Evolutionary conservation across 1,139 yeast genomes (phyloP).

Genomic region (Blastobotrys malaysiensis): DNA sequence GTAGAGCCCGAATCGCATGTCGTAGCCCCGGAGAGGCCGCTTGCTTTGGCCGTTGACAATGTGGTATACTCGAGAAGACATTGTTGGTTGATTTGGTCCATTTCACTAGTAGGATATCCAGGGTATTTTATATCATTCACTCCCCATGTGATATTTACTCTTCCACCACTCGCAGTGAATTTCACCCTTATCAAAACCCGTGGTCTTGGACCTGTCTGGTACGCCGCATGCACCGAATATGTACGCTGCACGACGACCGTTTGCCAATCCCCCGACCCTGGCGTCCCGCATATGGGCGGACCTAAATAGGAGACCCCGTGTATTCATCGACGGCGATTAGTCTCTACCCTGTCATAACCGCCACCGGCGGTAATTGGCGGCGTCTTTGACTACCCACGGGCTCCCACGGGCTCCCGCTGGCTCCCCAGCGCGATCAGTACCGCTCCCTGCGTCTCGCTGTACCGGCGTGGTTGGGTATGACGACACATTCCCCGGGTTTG

Average conservation of each 20-base stretch:
- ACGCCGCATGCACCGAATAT: background rate
- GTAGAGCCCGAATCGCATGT: conserved; percentile 1
- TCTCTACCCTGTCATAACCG: background rate
- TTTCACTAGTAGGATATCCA: background rate
- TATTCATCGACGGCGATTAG: background rate
- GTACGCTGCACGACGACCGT: background rate
- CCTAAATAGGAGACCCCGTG: background rate
- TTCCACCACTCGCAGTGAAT: background rate
- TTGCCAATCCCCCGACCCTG: background rate
- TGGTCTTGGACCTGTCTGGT: background rate
- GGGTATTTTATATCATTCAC: background rate
- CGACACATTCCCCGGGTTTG: background rate
- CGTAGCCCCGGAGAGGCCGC: conserved; percentile 2
- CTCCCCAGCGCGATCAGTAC: no score
- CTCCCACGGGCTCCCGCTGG: no score
- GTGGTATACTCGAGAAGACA: conserved; percentile 5
- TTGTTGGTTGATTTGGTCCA: background rate
- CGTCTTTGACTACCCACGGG: background rate
- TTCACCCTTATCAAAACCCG: background rate
- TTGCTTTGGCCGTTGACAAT: conserved; percentile 3
- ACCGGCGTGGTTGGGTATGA: background rate
- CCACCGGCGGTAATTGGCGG: background rate
- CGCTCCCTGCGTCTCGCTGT: background rate
- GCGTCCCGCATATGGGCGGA: background rate
- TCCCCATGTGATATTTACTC: background rate